A percentile compares a stretch with the other conserved stretches of the same genome.
Evolutionary conservation across 495 filamentous ascomycete genomes (phyloP).

Genomic region (Penicillium maclennaniae): DNA sequence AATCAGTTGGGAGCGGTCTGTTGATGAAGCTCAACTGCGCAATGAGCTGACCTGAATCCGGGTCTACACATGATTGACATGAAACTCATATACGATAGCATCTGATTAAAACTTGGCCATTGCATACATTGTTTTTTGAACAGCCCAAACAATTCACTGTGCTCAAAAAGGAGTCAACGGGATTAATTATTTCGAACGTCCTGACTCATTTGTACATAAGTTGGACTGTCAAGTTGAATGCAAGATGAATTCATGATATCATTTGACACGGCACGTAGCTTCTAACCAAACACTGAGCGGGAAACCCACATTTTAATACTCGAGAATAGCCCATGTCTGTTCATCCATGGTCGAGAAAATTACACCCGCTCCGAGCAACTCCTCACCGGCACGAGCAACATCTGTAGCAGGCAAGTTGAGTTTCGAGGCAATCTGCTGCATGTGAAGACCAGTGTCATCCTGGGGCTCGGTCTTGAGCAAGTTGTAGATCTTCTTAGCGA

Average conservation of each 20-base stretch:
- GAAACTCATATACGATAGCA: background rate
- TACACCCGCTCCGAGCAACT: constrained; percentile 65
- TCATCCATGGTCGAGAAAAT: constrained; percentile 94
- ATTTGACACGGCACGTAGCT: constrained; percentile 17
- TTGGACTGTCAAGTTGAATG: background rate
- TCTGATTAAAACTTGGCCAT: background rate
- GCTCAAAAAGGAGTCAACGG: background rate
- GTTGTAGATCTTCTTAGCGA: constrained; percentile 65
- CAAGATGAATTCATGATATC: constrained; percentile 30
- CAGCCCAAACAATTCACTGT: background rate
- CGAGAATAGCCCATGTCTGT: constrained; percentile 68
- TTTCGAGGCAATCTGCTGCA: constrained; percentile 65
- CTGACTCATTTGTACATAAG: constrained; percentile 4
- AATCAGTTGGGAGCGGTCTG: constrained; percentile 70
- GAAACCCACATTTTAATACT: constrained; percentile 39
- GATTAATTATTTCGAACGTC: too few species aligned
- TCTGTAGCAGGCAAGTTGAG: constrained; percentile 61
- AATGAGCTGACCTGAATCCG: constrained; percentile 55
- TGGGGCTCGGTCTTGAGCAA: constrained; percentile 59
- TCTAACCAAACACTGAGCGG: constrained; percentile 1
- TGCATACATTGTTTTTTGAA: background rate
- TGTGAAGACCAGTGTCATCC: constrained; percentile 75
- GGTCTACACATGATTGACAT: background rate
- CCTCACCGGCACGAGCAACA: constrained; percentile 70
- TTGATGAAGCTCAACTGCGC: constrained; percentile 65